Evolutionary conservation across 257 asterid genomes (phyloP).

Genomic region (Haberlea rhodopensis): DNA sequence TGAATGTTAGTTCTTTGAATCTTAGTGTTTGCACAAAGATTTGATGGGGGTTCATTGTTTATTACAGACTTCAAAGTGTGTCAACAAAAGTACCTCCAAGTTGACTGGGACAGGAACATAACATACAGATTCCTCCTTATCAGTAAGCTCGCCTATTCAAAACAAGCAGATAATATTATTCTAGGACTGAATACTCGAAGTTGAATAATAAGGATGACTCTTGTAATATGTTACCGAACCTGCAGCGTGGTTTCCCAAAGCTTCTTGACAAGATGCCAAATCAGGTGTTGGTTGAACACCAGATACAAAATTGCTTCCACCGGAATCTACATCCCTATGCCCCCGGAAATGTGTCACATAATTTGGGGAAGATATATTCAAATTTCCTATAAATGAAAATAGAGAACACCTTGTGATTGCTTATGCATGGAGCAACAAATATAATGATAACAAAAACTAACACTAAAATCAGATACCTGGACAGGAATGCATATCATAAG

Average conservation of each 20-base stretch:
- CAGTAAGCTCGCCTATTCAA: no score
- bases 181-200: slow-evolving; percentile 5
- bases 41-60: no score
- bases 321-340: slow-evolving; percentile 31
- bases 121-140: slow-evolving; percentile 42
- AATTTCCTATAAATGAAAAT: slow-evolving; percentile 50
- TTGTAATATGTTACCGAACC: slow-evolving; percentile 36
- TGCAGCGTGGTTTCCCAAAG: slow-evolving; percentile 40
- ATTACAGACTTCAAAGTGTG: no score
- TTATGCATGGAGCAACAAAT: no score
- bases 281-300: slow-evolving; percentile 41
- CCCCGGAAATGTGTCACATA: slow-evolving; percentile 38
- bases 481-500: slow-evolving; percentile 42
- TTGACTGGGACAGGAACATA: slow-evolving; percentile 41
- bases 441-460: no score
- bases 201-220: slow-evolving; percentile 16
- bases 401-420: no score
- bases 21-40: no score
- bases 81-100: slow-evolving; percentile 65
- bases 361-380: slow-evolving; percentile 31
- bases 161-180: slow-evolving; percentile 25
- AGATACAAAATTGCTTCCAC: slow-evolving; percentile 35
- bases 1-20: no score
- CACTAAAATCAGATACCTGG: no score
- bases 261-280: slow-evolving; percentile 58